Conservation (phyloP, 2,329 filamentous ascomycete genomes). For the Colletotrichum spinosum region DNA sequence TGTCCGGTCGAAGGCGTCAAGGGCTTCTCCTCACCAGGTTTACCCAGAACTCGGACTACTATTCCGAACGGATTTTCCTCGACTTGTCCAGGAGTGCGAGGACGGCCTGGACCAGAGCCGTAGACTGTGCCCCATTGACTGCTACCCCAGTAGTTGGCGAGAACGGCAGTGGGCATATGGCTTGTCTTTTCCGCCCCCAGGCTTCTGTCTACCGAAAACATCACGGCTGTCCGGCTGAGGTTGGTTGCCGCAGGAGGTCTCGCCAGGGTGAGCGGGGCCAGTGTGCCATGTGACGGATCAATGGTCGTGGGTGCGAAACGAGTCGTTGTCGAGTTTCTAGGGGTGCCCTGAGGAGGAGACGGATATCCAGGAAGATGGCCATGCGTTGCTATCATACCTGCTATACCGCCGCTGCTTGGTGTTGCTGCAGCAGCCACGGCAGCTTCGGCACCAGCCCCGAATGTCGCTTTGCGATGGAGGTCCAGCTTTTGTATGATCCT, state of each 20-base stretch:
- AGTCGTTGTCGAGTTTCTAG: slow-evolving; percentile 26
- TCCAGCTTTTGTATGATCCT: slow-evolving; percentile 95
- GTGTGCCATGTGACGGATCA: slow-evolving; percentile 58
- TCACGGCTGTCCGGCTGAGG: slow-evolving; percentile 86
- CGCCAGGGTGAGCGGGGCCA: slow-evolving; percentile 86
- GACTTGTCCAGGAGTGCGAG: slow-evolving; percentile 33
- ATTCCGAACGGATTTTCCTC: slow-evolving; percentile 57
- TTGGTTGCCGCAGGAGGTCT: slow-evolving; percentile 87
- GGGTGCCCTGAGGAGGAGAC: slow-evolving; percentile 29
- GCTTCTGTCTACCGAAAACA: slow-evolving; percentile 81
- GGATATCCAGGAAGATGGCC: slow-evolving; percentile 75
- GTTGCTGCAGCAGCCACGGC: slow-evolving; percentile 52
- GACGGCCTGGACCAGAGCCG: slow-evolving; percentile 40
- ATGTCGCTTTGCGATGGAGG: slow-evolving; percentile 82
- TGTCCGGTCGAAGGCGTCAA: slow-evolving; percentile 43
- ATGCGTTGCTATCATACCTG: slow-evolving; percentile 86
- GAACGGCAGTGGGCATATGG: slow-evolving; percentile 83
- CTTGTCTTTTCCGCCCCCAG: slow-evolving; percentile 74
- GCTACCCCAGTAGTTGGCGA: slow-evolving; percentile 95
- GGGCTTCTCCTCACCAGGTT: slow-evolving; percentile 42
- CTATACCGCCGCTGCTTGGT: slow-evolving; percentile 74
- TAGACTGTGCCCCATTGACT: slow-evolving; percentile 73
- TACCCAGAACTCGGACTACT: slow-evolving; percentile 50
- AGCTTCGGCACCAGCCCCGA: slow-evolving; percentile 58
- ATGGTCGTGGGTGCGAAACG: slow-evolving; percentile 42